phyloP scores from a whole-genome alignment of 352 stramenopile species.

The Phytopythium litorale region DNA sequence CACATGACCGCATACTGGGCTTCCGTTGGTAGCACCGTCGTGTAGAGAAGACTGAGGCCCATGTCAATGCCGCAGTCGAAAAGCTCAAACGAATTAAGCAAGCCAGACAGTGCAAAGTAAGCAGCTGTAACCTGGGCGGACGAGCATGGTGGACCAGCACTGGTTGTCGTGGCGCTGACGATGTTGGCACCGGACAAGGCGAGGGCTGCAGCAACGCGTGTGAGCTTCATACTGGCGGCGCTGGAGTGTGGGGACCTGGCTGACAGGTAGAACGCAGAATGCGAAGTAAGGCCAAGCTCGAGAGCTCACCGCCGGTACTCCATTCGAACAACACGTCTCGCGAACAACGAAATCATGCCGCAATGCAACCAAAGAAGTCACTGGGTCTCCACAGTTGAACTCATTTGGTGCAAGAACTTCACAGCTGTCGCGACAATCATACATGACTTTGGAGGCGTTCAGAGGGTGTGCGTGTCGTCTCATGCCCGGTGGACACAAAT shows the following conservation, averaged over 20 bases:
- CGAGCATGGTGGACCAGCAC: slow-evolving; percentile 6
- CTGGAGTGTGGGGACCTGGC: not conserved
- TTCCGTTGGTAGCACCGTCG: slow-evolving; percentile 20
- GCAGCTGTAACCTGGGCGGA: slow-evolving; percentile 14
- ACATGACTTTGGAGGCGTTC: not conserved
- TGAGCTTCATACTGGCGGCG: not conserved
- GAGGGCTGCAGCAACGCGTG: not conserved
- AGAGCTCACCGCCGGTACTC: not conserved
- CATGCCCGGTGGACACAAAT: too few relatives aligned
- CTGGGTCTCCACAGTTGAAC: too few relatives aligned
- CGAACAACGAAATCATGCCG: too few relatives aligned
- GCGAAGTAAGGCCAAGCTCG: not conserved
- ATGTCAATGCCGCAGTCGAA: slow-evolving; percentile 12
- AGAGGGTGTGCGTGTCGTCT: not conserved
- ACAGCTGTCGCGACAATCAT: not conserved
- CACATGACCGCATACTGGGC: slow-evolving; percentile 14
- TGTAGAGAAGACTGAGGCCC: slow-evolving; percentile 38
- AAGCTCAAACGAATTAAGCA: slow-evolving; percentile 17
- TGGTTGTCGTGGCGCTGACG: not conserved
- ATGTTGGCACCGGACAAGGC: not conserved
- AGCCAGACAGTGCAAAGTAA: slow-evolving; percentile 19
- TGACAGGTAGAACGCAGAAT: not conserved
- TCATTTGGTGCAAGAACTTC: too few relatives aligned
- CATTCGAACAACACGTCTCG: too few relatives aligned
- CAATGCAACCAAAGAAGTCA: too few relatives aligned